phyloP scores from a whole-genome alignment of 2,329 filamentous ascomycete species.

The Aotearoamyces nothofagi region DNA sequence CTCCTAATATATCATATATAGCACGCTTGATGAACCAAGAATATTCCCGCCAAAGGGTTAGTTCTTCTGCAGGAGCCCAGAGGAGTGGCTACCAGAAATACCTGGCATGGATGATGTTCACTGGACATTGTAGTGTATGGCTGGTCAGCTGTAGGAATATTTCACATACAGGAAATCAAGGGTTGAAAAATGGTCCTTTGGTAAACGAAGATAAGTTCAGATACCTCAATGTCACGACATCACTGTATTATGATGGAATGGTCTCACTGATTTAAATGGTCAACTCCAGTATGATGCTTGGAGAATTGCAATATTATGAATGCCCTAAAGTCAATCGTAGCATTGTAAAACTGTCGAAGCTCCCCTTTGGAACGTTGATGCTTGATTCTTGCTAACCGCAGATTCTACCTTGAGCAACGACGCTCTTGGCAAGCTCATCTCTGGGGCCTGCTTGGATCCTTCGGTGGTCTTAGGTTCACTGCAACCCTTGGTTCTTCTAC shows the following conservation, averaged over 20 bases:
- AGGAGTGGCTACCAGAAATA: constrained; percentile 34
- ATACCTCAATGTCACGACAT: background rate
- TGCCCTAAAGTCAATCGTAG: background rate
- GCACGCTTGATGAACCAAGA: constrained; percentile 32
- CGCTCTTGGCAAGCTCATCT: too few species aligned
- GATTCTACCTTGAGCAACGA: constrained; percentile 6
- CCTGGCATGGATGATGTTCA: constrained; percentile 20
- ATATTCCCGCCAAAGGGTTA: constrained; percentile 35
- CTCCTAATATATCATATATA: constrained; percentile 28
- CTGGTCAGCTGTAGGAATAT: constrained; percentile 25
- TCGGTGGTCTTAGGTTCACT: too few species aligned
- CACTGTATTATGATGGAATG: background rate
- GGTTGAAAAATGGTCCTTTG: constrained; percentile 16
- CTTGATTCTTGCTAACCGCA: too few species aligned
- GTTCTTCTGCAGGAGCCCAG: constrained; percentile 33
- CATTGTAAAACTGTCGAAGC: too few species aligned
- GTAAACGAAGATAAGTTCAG: constrained; percentile 1
- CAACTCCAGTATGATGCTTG: background rate
- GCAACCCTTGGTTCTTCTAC: too few species aligned
- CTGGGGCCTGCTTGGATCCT: too few species aligned
- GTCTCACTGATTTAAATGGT: constrained; percentile 1
- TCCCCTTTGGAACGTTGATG: too few species aligned
- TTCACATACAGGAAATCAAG: constrained; percentile 29
- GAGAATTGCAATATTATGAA: background rate
- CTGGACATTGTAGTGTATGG: too few species aligned